Evolutionary conservation across 225 moss, liverwort and hornwort species (phyloP).

Genomic region (Sphagnum tenellum): DNA sequence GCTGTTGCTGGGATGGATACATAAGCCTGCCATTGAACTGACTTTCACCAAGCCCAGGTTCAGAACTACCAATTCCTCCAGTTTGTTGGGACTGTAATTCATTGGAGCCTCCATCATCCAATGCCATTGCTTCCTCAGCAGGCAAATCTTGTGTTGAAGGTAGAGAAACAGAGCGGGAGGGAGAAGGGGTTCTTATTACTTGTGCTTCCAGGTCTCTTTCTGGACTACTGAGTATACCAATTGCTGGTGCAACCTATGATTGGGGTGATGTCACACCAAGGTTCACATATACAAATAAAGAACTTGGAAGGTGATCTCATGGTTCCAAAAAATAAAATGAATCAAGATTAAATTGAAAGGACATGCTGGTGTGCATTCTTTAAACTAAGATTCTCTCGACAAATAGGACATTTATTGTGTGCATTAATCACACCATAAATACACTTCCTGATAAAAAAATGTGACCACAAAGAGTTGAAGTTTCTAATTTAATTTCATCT

Average conservation of each 20-base stretch:
- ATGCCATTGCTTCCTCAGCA: constrained; percentile 26
- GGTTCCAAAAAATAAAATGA: constrained; percentile 14
- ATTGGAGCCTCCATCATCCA: constrained; percentile 7
- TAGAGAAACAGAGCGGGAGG: constrained; percentile 16
- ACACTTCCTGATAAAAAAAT: too few species aligned
- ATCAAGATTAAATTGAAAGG: too few species aligned
- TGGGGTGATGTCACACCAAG: constrained; percentile 20
- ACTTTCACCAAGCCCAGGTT: too few species aligned
- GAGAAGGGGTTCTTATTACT: constrained; percentile 27
- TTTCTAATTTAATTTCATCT: too few species aligned
- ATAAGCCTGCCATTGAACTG: too few species aligned
- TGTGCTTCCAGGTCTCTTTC: constrained; percentile 30
- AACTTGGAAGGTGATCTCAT: constrained; percentile 35
- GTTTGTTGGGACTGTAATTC: constrained; percentile 22
- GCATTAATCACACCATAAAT: too few species aligned
- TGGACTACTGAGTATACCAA: constrained; percentile 10
- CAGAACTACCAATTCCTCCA: constrained; percentile 6
- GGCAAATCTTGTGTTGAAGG: constrained; percentile 22
- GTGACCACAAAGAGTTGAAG: too few species aligned
- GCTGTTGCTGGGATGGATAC: too few species aligned
- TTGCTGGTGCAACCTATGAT: constrained; percentile 11
- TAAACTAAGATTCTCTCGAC: too few species aligned
- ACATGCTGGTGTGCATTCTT: too few species aligned
- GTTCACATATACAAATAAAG: constrained; percentile 32
- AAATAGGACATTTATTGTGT: too few species aligned